Base-by-base conservation (phyloP, 2,329 filamentous ascomycete genomes). In the Cytospora piceicola region DNA sequence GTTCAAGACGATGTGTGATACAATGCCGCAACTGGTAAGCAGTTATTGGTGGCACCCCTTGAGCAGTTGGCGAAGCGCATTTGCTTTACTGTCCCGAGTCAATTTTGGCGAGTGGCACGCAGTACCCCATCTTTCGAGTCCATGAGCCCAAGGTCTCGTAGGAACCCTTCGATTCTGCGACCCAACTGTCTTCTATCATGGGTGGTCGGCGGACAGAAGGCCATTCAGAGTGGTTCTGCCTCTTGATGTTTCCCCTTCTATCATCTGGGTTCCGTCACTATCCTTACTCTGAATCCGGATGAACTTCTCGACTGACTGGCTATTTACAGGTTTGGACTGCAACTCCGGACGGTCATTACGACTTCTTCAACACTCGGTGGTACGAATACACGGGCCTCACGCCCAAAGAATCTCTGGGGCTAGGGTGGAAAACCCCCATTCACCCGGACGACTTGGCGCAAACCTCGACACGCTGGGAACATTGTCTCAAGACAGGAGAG, bases 301-400 rank as follows among this genome's bases (percentile, higher is more conserved):
- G 27, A 20, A 4, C 9, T 4, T 30, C 11, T 22, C 15, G 29
- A 15, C 24, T 46, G 42, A 14, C 30, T 14, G 20, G 34, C 53
- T 27, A 7, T 20, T 22, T 20, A 0, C 17, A 65, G 63, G 63
- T 94, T 6, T 94, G 91, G 90, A 93, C 90, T 0, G 86, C 90
- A 0, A 87, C 78, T 0, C 82, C 89, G 0, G 84, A 90, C 20
- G 91, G 91, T 0, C 71, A 79, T 30, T 83, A 87, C 70, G 90
- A 94, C 71, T 94, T 92, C 77, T 94, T 89, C 75, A 91, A 90
- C 66, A 85, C 86, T 56, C 81, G 88, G n/a, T 94, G 91, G 90
- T 92, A 91, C 72, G 84, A 86, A n/a, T 94, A 91, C 71, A 94
- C 91, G 0, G 90, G 91, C 0, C 76, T 93, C 29, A 83, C 82